A percentile compares a stretch with the other conserved stretches of the same genome.
Evolutionary conservation across 2,329 filamentous ascomycete genomes (phyloP).

Genomic region (Trichoderma citrinoviride): DNA sequence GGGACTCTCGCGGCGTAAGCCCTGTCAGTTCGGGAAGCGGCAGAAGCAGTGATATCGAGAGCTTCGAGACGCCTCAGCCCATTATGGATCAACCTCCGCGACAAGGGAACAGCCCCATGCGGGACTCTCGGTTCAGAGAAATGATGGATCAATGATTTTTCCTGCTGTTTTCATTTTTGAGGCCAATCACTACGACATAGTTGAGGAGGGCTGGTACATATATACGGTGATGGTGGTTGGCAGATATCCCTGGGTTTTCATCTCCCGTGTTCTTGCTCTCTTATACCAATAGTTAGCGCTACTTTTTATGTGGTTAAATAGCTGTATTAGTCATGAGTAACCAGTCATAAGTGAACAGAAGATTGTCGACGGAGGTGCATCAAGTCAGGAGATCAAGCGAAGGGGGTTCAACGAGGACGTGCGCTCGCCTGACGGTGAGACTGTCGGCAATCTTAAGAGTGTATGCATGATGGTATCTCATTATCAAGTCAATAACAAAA

Average conservation of each 20-base stretch:
- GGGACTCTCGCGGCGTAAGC: constrained; percentile 39
- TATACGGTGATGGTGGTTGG: not conserved
- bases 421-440: no score
- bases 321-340: not conserved
- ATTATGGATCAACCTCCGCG: constrained; percentile 35
- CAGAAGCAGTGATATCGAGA: constrained; percentile 20
- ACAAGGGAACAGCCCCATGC: constrained; percentile 51
- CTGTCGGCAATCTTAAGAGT: no score
- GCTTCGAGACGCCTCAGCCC: constrained; percentile 40
- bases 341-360: not conserved
- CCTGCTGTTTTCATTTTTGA: not conserved
- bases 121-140: constrained; percentile 60
- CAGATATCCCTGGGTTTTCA: not conserved
- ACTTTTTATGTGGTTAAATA: not conserved
- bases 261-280: not conserved
- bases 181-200: not conserved
- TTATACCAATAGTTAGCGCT: not conserved
- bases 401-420: no score
- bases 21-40: constrained; percentile 32
- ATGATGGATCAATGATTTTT: constrained; percentile 42
- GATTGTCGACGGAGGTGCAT: not conserved
- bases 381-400: no score
- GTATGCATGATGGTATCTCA: no score
- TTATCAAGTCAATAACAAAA: not conserved
- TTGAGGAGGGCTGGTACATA: not conserved